Evolutionary conservation across 495 filamentous ascomycete species (phyloP), one percentile per base, ranked within the genome.

Genomic region (Astrocystis sublimbata): DNA sequence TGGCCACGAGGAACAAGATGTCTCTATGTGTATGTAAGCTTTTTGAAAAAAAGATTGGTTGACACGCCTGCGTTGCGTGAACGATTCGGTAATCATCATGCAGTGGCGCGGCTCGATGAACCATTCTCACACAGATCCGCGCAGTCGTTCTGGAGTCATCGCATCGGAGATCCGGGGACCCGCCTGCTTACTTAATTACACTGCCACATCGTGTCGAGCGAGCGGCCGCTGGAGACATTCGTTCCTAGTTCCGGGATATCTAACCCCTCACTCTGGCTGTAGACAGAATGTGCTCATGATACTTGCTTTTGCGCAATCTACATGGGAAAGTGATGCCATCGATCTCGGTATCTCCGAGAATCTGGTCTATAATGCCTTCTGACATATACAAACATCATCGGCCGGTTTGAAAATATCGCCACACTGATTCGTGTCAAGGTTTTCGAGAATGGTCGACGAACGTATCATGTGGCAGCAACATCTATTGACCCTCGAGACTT

Each of bases 121-220:
- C n/a, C 19, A 26, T 17, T 45, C 31, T 42, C 24, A 19, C 17
- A 30, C 21, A 2, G 40, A 57, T 57, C 54, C 54, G 40, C 40
- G 54, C 45, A 28, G 35, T 33, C 28, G 12, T 54, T 24, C 31
- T 53, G 15, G 30, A 54, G 12, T 24, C 19, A 38, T 40, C 54
- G 15, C 40, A 45, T 35, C 33, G 54, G 45, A 57, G 40, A 57
- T 57, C 54, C 40, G 17, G 40, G 38, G n/a, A 15, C 35, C 40
- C 24, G 54, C 40, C 26, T 40, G n/a, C n/a, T n/a, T n/a, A n/a
- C n/a, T n/a, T n/a, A n/a, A n/a, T n/a, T n/a, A 45, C 6, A 33
- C n/a, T 33, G 13, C 31, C 35, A 4, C n/a, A 42, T 36, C 9
- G 31, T 15, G n/a, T n/a, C n/a, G n/a, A n/a, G n/a, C 19, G 19